These are phyloP conservation scores for Flueggea neowawraea DNA, from an alignment of 441 rosid species.

Conservation along the genomic window DNA sequence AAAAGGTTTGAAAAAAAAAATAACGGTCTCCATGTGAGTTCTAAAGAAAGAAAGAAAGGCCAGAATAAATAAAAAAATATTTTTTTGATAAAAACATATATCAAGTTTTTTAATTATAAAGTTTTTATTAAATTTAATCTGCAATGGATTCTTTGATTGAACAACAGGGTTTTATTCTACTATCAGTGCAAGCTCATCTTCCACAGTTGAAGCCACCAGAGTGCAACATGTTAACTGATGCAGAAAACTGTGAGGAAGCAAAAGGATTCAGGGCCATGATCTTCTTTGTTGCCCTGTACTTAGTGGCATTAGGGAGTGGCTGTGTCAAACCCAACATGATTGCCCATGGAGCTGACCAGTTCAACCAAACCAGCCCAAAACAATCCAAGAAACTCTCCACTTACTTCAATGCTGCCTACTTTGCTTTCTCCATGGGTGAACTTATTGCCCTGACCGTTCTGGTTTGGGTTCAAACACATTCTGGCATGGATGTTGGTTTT, in stretches of 20 bases:
- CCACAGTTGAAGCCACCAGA: conserved; percentile 75
- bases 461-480: too few relatives aligned
- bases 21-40: too few relatives aligned
- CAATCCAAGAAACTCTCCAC: conserved; percentile 59
- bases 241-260: conserved; percentile 51
- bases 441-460: too few relatives aligned
- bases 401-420: too few relatives aligned
- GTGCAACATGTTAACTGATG: conserved; percentile 44
- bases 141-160: too few relatives aligned
- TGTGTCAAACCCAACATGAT: conserved; percentile 92
- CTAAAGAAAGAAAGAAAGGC: too few relatives aligned
- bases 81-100: too few relatives aligned
- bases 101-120: too few relatives aligned
- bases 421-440: conserved; percentile 77
- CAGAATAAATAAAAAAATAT: too few relatives aligned
- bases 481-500: too few relatives aligned
- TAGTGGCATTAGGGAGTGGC: conserved; percentile 90
- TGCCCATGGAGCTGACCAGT: conserved; percentile 90
- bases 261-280: conserved; percentile 64
- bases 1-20: too few relatives aligned
- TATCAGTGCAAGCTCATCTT: conserved; percentile 82
- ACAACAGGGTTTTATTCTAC: conserved; percentile 66
- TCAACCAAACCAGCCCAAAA: conserved; percentile 42
- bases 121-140: too few relatives aligned
- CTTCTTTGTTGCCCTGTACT: conserved; percentile 68